These are phyloP conservation scores for Candida wancherniae DNA, from an alignment of 805 yeast species.

Conservation along the genomic window DNA sequence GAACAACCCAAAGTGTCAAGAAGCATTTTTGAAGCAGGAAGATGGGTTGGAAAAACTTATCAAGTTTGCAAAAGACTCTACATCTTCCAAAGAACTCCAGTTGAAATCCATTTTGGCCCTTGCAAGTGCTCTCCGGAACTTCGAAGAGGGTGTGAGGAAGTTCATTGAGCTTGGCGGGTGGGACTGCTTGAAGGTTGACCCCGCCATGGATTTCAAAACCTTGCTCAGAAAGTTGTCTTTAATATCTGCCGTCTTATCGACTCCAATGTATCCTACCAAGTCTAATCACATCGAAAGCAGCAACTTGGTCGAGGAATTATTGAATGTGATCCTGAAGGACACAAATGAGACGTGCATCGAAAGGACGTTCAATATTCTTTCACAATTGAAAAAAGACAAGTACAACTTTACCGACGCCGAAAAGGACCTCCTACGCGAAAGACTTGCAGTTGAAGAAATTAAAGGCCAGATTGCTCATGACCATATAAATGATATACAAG, in stretches of 20 bases:
- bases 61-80: constrained; percentile 29
- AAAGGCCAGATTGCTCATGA: constrained; percentile 51
- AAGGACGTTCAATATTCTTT: constrained; percentile 48
- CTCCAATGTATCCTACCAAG: no score
- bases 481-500: constrained; percentile 18
- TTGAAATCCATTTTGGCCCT: constrained; percentile 75
- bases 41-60: constrained; percentile 46
- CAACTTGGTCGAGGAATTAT: no score
- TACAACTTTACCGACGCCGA: constrained; percentile 47
- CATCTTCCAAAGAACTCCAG: constrained; percentile 29
- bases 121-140: constrained; percentile 69
- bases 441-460: constrained; percentile 36
- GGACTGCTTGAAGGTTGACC: constrained; percentile 39
- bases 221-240: constrained; percentile 54
- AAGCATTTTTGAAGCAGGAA: constrained; percentile 51
- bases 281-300: no score
- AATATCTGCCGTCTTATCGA: constrained; percentile 55
- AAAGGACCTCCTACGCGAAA: constrained; percentile 28
- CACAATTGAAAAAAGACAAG: constrained; percentile 38
- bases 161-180: constrained; percentile 65
- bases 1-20: constrained; percentile 76
- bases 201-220: constrained; percentile 30
- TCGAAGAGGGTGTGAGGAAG: constrained; percentile 45
- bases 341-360: constrained; percentile 58
- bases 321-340: no score